Base-by-base conservation (phyloP, 352 stramenopile species). In the Pythium aristosporum region DNA sequence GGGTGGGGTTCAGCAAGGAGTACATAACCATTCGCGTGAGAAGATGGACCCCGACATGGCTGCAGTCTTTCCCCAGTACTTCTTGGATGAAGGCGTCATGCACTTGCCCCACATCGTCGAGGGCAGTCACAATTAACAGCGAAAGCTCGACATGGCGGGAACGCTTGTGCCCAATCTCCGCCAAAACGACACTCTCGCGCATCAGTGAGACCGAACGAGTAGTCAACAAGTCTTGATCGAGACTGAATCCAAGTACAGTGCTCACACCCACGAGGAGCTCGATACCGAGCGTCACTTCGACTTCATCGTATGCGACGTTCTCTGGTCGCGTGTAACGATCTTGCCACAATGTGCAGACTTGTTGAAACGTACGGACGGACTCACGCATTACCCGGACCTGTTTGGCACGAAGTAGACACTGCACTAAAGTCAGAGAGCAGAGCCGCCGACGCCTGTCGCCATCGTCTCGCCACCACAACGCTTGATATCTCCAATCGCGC, bases 341-440 rank as follows among this genome's bases (percentile, higher is more conserved):
- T 34, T 20, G 32, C 58, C 58, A 65, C 7, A 12, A 4, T 5
- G 10, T 23, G 13, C 39, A 52, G 6, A 57, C 20, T 15, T 32
- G 20, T 16, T 49, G 58, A 47, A 65, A 65, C 25, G 37, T 7
- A 11, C 28, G 5, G 11, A 36, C 58, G 8, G 36, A 48, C 5
- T 52, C 49, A 9, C 58, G 48, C 15, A 65, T 15, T 18, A n/a
- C 25, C 5, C 58, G 23, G 1, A 46, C 7, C 44, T 59, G 58
- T 41, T 58, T 65, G 37, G 58, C 58, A 18, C 6, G 8, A 0
- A 65, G 32, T 10, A 65, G 30, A 32, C 48, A 34, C 16, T 25
- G 41, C 2, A 58, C 20, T 1, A 42, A 25, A 2, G 5, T 36
- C n/a, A 65, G 25, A n/a, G 39, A 34, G 9, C 30, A 18, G 2